Conservation (phyloP, 2,329 filamentous ascomycete genomes). For the Penicillium crustosum region DNA sequence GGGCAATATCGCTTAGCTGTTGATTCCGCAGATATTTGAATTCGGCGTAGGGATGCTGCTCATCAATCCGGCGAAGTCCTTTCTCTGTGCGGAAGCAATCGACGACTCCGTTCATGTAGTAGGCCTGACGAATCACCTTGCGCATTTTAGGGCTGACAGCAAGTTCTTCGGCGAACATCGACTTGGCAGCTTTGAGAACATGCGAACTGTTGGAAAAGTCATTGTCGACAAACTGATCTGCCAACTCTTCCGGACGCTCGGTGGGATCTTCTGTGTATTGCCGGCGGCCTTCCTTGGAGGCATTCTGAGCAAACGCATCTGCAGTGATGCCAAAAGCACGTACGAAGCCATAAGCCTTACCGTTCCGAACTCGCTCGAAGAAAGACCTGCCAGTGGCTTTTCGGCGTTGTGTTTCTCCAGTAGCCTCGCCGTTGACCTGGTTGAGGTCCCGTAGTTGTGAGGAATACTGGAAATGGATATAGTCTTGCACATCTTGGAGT, state of each 20-base stretch:
- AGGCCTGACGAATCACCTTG: slow-evolving; percentile 77
- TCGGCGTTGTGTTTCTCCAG: slow-evolving; percentile 68
- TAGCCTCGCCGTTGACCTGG: slow-evolving; percentile 58
- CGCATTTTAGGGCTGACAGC: slow-evolving; percentile 85
- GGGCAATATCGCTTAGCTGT: slow-evolving; percentile 75
- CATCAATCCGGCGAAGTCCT: slow-evolving; percentile 87
- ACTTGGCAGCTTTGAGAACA: slow-evolving; percentile 75
- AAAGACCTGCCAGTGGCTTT: slow-evolving; percentile 78
- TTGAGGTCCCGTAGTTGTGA: slow-evolving; percentile 78
- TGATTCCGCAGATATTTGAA: slow-evolving; percentile 95
- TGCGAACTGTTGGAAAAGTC: slow-evolving; percentile 74
- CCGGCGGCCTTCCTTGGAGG: slow-evolving; percentile 72
- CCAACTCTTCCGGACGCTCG: slow-evolving; percentile 79
- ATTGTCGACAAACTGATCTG: slow-evolving; percentile 70
- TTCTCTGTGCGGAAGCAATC: slow-evolving; percentile 92
- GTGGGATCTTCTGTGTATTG: slow-evolving; percentile 81
- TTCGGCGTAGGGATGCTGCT: slow-evolving; percentile 94
- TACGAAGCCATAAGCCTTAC: slow-evolving; percentile 78
- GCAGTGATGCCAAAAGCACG: slow-evolving; percentile 86
- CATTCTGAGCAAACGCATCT: slow-evolving; percentile 85
- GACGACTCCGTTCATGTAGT: slow-evolving; percentile 79
- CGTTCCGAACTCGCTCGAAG: slow-evolving; percentile 79
- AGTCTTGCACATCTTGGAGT: slow-evolving; percentile 93
- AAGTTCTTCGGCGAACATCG: slow-evolving; percentile 89
- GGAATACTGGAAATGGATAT: slow-evolving; percentile 90